Conservation (phyloP, 768 basidiomycete species). For the Lentinula lateritia region DNA sequence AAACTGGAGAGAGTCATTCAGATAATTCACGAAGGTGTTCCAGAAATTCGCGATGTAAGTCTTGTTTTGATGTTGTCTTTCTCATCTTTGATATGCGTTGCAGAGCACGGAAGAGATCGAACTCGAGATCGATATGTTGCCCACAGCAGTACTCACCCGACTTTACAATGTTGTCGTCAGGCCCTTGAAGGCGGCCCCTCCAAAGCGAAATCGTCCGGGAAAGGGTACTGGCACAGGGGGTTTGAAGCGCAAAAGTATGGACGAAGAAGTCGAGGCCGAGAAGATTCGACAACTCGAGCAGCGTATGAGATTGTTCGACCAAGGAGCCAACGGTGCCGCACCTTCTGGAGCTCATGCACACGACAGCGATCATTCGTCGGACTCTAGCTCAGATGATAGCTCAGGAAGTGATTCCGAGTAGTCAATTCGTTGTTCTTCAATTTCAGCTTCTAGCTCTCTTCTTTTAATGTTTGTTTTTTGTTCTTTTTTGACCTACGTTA, state of each 20-base stretch:
- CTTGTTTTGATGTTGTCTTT: slow-evolving; percentile 4
- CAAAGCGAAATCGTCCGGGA: slow-evolving; percentile 57
- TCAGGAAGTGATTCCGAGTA: slow-evolving; percentile 83
- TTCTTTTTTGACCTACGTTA: slow-evolving; percentile 7
- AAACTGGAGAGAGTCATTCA: slow-evolving; percentile 88
- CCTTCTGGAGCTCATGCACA: slow-evolving; percentile 33
- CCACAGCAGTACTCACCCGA: slow-evolving; percentile 80
- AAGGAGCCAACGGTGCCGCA: slow-evolving; percentile 35
- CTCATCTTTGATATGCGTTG: slow-evolving; percentile 9
- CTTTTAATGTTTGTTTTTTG: slow-evolving; percentile 10
- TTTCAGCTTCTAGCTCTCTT: slow-evolving; percentile 9
- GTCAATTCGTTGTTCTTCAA: slow-evolving; percentile 21
- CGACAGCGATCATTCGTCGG: slow-evolving; percentile 73
- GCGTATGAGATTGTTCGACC: slow-evolving; percentile 80
- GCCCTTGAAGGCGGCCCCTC: slow-evolving; percentile 62
- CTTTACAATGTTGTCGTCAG: slow-evolving; percentile 94
- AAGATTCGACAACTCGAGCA: slow-evolving; percentile 90
- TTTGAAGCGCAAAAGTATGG: slow-evolving; percentile 92
- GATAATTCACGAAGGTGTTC: slow-evolving; percentile 92
- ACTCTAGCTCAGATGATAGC: slow-evolving; percentile 76
- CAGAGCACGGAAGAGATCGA: slow-evolving; percentile 98
- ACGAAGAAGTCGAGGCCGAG: slow-evolving; percentile 93
- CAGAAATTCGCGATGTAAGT: slow-evolving; percentile 88
- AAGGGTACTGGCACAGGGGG: slow-evolving; percentile 88
- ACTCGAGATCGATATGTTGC: slow-evolving; percentile 92